Evolutionary conservation across 441 rosid genomes (phyloP).

Genomic region (Daphne laureola): DNA sequence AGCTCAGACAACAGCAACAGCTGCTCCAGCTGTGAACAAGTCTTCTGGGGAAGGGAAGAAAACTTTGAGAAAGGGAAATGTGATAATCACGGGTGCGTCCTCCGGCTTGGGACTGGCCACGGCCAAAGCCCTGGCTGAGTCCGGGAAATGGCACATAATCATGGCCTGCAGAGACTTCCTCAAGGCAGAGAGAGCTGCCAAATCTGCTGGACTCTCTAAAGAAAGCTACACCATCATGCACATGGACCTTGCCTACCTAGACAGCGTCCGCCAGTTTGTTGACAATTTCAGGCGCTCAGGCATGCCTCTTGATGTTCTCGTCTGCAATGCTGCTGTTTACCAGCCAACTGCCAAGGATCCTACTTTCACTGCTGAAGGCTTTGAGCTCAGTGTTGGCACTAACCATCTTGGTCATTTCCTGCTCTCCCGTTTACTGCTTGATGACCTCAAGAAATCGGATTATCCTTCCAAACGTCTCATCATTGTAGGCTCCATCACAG

Average conservation of each 20-base stretch:
- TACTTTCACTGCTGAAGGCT: constrained; percentile 82
- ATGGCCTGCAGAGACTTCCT: constrained; percentile 96
- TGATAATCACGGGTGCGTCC: constrained; percentile 82
- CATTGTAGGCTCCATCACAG: constrained; percentile 91
- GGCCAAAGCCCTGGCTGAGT: constrained; percentile 83
- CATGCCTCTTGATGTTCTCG: constrained; percentile 63
- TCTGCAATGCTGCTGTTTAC: constrained; percentile 90
- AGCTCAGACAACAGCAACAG: constrained; percentile 64
- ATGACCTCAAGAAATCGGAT: constrained; percentile 67
- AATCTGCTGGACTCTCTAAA: constrained; percentile 58
- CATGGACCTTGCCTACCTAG: constrained; percentile 79
- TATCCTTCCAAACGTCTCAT: constrained; percentile 76
- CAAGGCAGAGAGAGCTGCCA: constrained; percentile 75
- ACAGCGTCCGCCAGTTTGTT: constrained; percentile 74
- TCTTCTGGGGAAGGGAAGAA: constrained; percentile 59
- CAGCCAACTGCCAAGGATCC: constrained; percentile 87
- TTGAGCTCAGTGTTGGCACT: constrained; percentile 84
- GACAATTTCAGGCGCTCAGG: constrained; percentile 49
- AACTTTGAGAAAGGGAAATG: constrained; percentile 76
- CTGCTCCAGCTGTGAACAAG: constrained; percentile 42
- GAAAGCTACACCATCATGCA: constrained; percentile 86
- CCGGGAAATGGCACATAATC: constrained; percentile 91
- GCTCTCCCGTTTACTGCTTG: constrained; percentile 66
- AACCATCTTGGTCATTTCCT: constrained; percentile 92
- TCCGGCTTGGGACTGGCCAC: constrained; percentile 90